Base-by-base conservation (phyloP, 306 rosid genomes). In the Sechiopsis laciniata region DNA sequence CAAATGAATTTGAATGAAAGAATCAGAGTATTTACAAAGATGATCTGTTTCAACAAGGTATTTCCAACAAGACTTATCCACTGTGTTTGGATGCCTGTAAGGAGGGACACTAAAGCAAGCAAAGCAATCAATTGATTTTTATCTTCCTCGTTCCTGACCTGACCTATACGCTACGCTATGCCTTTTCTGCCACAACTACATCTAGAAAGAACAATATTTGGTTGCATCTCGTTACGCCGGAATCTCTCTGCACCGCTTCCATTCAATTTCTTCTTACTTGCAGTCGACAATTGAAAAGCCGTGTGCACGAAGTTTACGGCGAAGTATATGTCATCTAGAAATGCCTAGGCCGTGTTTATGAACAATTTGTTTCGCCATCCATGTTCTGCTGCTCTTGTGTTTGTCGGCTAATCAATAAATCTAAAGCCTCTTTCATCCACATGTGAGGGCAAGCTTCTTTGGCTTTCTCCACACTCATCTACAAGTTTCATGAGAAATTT, bases 361-460 rank as follows among this genome's bases (percentile, higher is more conserved):
- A 21, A 59, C 65, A 59, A 22, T 37, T n/a, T 13, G 66, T 6
- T 60, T 26, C 66, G 3, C 14, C 66, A 60, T 60, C 66, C 42
- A 71, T 74, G 82, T 45, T 66, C 11, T 17, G 72, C 24, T 20
- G 4, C 46, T 16, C 55, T 37, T 72, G 66, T 56, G 22, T 77
- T 77, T 74, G 89, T 75, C 86, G 78, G 17, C n/a, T 62, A 13
- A 90, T 80, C 77, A 93, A 86, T 60, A 8, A 35, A 21, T 90
- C 87, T 72, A 93, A 82, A 75, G 98, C 97, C 59, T 87, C 97
- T 70, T 78, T 90, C 98, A 93, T 93, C 98, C 98, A 93, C 54
- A 37, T n/a, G 58, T 84, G 80, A n/a, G 90, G 93, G 75, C 98
- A 93, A 35, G 79, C 84, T 84, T 90, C 91, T 92, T 13, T 51